Base-by-base conservation (phyloP, 306 rosid genomes). In the Quercus engelmannii region DNA sequence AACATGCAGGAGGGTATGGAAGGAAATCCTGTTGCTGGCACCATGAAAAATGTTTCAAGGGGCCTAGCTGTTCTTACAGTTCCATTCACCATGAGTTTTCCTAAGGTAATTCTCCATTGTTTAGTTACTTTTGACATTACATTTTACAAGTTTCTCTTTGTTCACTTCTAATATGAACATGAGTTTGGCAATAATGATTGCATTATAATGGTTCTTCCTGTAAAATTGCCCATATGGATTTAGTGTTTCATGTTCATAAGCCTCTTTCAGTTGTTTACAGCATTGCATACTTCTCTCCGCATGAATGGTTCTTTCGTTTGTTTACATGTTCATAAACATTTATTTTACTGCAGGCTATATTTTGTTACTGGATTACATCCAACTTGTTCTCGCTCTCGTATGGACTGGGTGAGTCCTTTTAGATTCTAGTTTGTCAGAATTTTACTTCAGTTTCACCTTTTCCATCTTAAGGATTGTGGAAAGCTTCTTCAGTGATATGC, bases 1-100 rank as follows among this genome's bases (percentile, higher is more conserved):
- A 90, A 95, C 82, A 74, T 89, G 92, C 99, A 87, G 88, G 97
- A 92, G 83, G 99, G 98, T 19, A 57, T 91, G 94, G 99, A 95
- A 92, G 98, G 97, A 78, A 95, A 93, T 88, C 94, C 98, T 79
- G 46, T 62, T 71, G 97, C 91, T 71, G 64, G 62, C 51, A 93
- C 89, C 80, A 91, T 91, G 97, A 95, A 95, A 89, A 95, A 89
- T 33, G 38, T 95, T 55, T 86, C 92, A 49, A 91, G 99, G 83
- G 94, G 73, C 78, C 76, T 95, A 85, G 99, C 99, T 58, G 78
- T 95, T 88, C 87, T 91, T 63, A 89, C 96, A 28, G 97, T 95
- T 79, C 99, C 99, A 76, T 84, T 95, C 79, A 93, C 99, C 64
- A 84, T 88, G 92, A 67, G 79, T 62, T 95, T 95, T 84, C 94